phyloP scores from a whole-genome alignment of 306 rosid genomes.

The Lablab purpureus region DNA sequence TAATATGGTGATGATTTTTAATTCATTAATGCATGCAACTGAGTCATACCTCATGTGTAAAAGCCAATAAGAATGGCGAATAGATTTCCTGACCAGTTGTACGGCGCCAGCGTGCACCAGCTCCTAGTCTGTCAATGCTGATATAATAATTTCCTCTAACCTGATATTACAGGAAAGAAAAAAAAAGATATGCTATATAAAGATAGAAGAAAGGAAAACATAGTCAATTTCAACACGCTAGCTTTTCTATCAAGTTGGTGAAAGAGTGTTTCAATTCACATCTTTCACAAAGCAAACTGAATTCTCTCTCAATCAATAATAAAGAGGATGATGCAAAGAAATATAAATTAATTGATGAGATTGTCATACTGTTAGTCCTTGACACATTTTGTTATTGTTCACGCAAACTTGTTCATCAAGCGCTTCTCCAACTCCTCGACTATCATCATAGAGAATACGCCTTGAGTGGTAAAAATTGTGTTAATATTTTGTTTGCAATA shows the following conservation, averaged over 20 bases:
- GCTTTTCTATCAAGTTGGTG: neutral
- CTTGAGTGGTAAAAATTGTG: conserved; percentile 49
- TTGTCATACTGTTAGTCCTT: conserved; percentile 63
- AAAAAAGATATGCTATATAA: neutral
- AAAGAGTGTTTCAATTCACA: neutral
- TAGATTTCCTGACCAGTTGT: conserved; percentile 79
- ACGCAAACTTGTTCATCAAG: conserved; percentile 81
- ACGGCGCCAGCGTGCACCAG: conserved; percentile 79
- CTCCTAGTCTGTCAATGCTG: conserved; percentile 57
- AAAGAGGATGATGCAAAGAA: conserved; percentile 16
- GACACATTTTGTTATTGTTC: conserved; percentile 32
- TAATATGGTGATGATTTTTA: conserved; percentile 4
- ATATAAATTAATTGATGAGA: neutral
- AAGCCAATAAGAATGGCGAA: conserved; percentile 74
- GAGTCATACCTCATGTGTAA: conserved; percentile 67
- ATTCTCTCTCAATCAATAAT: neutral
- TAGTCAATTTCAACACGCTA: neutral
- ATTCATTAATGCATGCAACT: neutral
- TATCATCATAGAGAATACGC: conserved; percentile 68
- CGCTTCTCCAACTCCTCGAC: conserved; percentile 81
- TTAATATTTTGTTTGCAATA: conserved; percentile 11
- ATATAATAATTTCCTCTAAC: conserved; percentile 75
- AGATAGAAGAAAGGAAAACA: conserved; percentile 13
- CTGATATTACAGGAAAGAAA: conserved; percentile 45
- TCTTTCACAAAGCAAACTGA: neutral